Evolutionary conservation across 768 basidiomycete species (phyloP).

Genomic region (Russula virescens): DNA sequence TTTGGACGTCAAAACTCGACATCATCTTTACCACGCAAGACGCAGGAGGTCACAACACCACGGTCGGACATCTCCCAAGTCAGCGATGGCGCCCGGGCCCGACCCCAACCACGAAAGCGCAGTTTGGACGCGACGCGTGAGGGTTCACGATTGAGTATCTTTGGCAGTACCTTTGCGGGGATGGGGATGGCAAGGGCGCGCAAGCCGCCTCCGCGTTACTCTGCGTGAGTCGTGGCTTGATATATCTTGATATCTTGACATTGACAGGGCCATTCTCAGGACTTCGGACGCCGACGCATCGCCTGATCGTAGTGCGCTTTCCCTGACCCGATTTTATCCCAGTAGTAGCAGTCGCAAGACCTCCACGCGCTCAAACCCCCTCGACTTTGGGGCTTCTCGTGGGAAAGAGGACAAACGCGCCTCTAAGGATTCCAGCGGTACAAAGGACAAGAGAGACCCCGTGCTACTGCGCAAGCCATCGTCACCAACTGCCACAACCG

Average conservation of each 20-base stretch:
- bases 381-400: too few species aligned
- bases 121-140: slow-evolving; percentile 44
- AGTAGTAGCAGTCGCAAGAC: slow-evolving; percentile 37
- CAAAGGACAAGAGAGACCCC: slow-evolving; percentile 33
- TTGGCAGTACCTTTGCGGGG: slow-evolving; percentile 59
- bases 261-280: slow-evolving; percentile 24
- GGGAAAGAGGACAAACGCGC: slow-evolving; percentile 15
- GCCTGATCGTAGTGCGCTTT: slow-evolving; percentile 35
- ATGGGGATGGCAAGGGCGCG: slow-evolving; percentile 65
- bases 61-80: slow-evolving; percentile 5
- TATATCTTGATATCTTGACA: not conserved
- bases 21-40: slow-evolving; percentile 29
- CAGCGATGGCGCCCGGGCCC: not conserved
- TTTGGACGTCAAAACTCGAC: slow-evolving; percentile 55
- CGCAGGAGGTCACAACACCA: slow-evolving; percentile 28
- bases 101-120: slow-evolving; percentile 40
- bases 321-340: slow-evolving; percentile 33
- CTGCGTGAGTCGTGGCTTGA: slow-evolving; percentile 42
- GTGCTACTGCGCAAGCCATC: slow-evolving; percentile 54
- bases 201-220: slow-evolving; percentile 77
- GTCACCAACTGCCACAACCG: slow-evolving; percentile 21
- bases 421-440: slow-evolving; percentile 23
- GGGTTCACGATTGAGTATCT: slow-evolving; percentile 65
- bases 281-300: slow-evolving; percentile 35
- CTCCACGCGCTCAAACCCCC: slow-evolving; percentile 38